phyloP scores from a whole-genome alignment of 2,329 filamentous ascomycete genomes.

The Apiospora sp. region DNA sequence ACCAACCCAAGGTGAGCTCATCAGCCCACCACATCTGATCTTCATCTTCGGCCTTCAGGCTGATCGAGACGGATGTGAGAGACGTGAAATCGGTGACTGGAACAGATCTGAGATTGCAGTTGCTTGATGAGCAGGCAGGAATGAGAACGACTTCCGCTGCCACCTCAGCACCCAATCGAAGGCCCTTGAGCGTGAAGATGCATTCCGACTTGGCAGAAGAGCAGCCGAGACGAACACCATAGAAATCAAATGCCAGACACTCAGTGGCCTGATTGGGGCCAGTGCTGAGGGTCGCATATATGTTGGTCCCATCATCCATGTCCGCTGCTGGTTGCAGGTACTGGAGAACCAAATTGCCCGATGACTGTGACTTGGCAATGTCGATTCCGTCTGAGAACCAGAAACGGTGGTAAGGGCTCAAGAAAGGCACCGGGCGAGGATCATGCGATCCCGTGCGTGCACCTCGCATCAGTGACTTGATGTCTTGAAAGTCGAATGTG shows the following conservation, averaged over 20 bases:
- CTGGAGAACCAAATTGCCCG: conserved; percentile 40
- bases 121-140: conserved; percentile 34
- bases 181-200: conserved; percentile 40
- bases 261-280: conserved; percentile 34
- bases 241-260: conserved; percentile 13
- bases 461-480: not conserved
- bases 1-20: conserved; percentile 53
- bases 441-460: not conserved
- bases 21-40: conserved; percentile 56
- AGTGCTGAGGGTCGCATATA: conserved; percentile 37
- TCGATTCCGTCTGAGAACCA: conserved; percentile 40
- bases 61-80: conserved; percentile 47
- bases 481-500: conserved; percentile 33
- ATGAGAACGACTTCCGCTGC: conserved; percentile 26
- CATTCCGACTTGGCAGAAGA: conserved; percentile 38
- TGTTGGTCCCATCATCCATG: conserved; percentile 28
- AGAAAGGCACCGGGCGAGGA: conserved; percentile 36
- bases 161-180: conserved; percentile 30
- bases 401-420: conserved; percentile 42
- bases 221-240: conserved; percentile 39
- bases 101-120: conserved; percentile 36
- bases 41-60: conserved; percentile 46
- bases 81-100: conserved; percentile 35
- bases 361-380: conserved; percentile 38
- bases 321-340: conserved; percentile 39